Evolutionary conservation across 768 basidiomycete species (phyloP).

Genomic region (Ramaria sp.): DNA sequence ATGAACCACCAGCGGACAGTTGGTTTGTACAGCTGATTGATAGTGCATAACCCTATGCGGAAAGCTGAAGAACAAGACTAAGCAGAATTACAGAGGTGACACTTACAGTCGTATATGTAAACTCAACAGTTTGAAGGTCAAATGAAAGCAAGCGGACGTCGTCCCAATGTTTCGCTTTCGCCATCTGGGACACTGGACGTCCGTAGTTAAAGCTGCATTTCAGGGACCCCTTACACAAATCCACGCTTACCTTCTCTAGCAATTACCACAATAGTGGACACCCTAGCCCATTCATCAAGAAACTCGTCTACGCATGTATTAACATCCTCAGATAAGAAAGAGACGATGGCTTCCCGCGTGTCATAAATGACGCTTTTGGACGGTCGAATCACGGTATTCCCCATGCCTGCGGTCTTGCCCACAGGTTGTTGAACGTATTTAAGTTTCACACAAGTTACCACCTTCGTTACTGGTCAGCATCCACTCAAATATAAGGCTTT

Average conservation of each 20-base stretch:
- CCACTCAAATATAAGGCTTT: neutral
- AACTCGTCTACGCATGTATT: slow-evolving; percentile 86
- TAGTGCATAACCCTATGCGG: slow-evolving; percentile 56
- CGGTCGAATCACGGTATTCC: slow-evolving; percentile 59
- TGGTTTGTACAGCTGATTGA: slow-evolving; percentile 73
- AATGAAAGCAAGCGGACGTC: slow-evolving; percentile 82
- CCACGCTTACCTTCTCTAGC: slow-evolving; percentile 63
- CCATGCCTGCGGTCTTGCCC: slow-evolving; percentile 51
- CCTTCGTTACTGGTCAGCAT: slow-evolving; percentile 28
- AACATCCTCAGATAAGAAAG: slow-evolving; percentile 78
- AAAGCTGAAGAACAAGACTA: neutral
- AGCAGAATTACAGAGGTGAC: neutral
- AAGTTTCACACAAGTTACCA: slow-evolving; percentile 83
- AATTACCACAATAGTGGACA: slow-evolving; percentile 90
- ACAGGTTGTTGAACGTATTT: slow-evolving; percentile 84
- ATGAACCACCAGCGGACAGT: slow-evolving; percentile 56
- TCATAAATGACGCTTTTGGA: slow-evolving; percentile 87
- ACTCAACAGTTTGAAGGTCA: slow-evolving; percentile 86
- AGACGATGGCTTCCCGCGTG: slow-evolving; percentile 77
- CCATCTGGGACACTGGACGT: slow-evolving; percentile 83
- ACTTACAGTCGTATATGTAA: slow-evolving; percentile 60
- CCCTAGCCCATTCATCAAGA: slow-evolving; percentile 83
- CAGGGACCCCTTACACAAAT: neutral
- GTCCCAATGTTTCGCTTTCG: slow-evolving; percentile 55
- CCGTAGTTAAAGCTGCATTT: neutral